Percentiles rank a stretch among this genome's conserved stretches.
phyloP scores from a whole-genome alignment of 1,139 yeast species.

The Pneumocystis oryctolagi region DNA sequence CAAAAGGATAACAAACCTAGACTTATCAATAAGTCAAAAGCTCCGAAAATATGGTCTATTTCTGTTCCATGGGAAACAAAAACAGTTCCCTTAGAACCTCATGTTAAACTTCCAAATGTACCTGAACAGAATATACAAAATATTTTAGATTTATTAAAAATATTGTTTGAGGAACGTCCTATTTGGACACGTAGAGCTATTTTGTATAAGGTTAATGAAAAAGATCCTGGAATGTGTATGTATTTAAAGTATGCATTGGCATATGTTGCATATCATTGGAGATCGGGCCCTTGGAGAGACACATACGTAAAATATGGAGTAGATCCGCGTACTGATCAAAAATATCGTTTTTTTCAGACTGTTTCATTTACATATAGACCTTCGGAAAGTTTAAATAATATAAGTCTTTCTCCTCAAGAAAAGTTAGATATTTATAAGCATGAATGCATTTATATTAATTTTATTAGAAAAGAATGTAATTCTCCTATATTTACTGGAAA shows the following conservation, averaged over 20 bases:
- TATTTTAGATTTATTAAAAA: slow-evolving; percentile 39
- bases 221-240: slow-evolving; percentile 29
- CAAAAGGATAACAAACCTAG: slow-evolving; percentile 6
- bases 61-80: slow-evolving; percentile 7
- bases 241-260: slow-evolving; percentile 66
- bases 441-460: background rate
- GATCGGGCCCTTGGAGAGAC: slow-evolving; percentile 92
- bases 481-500: slow-evolving; percentile 60
- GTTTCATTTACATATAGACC: slow-evolving; percentile 36
- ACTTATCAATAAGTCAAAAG: slow-evolving; percentile 1
- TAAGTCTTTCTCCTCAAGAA: slow-evolving; percentile 7
- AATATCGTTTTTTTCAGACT: slow-evolving; percentile 58
- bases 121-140: slow-evolving; percentile 20
- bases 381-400: slow-evolving; percentile 23
- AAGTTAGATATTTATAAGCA: background rate
- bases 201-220: slow-evolving; percentile 37
- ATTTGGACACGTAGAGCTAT: slow-evolving; percentile 76
- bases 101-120: slow-evolving; percentile 27
- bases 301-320: slow-evolving; percentile 68
- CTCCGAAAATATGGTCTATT: slow-evolving; percentile 5
- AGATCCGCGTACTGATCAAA: slow-evolving; percentile 48
- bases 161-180: slow-evolving; percentile 55
- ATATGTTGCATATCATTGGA: slow-evolving; percentile 61
- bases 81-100: slow-evolving; percentile 31
- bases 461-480: slow-evolving; percentile 22